Conservation (phyloP, 371 early-diverging fungal genomes). For the Dinochytrium kinnereticum region DNA sequence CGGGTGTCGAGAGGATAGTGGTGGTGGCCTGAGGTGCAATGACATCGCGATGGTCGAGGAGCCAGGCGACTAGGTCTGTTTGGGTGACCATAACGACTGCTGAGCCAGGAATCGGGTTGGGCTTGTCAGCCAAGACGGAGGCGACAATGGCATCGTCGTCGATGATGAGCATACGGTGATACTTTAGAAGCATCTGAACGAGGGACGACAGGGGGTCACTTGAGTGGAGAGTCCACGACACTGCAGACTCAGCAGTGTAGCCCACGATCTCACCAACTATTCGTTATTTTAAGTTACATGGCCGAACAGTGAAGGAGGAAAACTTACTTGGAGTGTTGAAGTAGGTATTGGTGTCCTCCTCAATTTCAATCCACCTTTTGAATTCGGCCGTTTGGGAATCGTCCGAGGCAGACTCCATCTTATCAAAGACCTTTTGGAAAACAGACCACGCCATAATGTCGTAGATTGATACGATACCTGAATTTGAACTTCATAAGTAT, state of each 20-base stretch:
- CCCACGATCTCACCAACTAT: slow-evolving; percentile 41
- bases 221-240: slow-evolving; percentile 46
- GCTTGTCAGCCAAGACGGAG: slow-evolving; percentile 20
- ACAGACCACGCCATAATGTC: slow-evolving; percentile 41
- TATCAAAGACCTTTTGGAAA: slow-evolving; percentile 52
- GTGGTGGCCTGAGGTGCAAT: slow-evolving; percentile 11
- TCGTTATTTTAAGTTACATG: neutral
- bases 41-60: slow-evolving; percentile 31
- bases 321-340: slow-evolving; percentile 25
- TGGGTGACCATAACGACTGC: slow-evolving; percentile 43
- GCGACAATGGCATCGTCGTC: slow-evolving; percentile 40
- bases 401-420: slow-evolving; percentile 29
- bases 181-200: slow-evolving; percentile 44
- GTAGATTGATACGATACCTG: slow-evolving; percentile 32
- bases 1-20: slow-evolving; percentile 19
- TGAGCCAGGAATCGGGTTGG: slow-evolving; percentile 30
- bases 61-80: slow-evolving; percentile 45
- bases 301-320: neutral
- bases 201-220: slow-evolving; percentile 44
- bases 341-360: slow-evolving; percentile 26
- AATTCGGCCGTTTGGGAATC: slow-evolving; percentile 16
- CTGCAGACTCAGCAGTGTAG: slow-evolving; percentile 38
- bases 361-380: slow-evolving; percentile 23
- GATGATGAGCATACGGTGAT: slow-evolving; percentile 51
- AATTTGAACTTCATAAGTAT: slow-evolving; percentile 1